These are phyloP conservation scores for Xylariomycetidae sp. DNA, from an alignment of 2,329 filamentous ascomycete species.

Conservation along the genomic window DNA sequence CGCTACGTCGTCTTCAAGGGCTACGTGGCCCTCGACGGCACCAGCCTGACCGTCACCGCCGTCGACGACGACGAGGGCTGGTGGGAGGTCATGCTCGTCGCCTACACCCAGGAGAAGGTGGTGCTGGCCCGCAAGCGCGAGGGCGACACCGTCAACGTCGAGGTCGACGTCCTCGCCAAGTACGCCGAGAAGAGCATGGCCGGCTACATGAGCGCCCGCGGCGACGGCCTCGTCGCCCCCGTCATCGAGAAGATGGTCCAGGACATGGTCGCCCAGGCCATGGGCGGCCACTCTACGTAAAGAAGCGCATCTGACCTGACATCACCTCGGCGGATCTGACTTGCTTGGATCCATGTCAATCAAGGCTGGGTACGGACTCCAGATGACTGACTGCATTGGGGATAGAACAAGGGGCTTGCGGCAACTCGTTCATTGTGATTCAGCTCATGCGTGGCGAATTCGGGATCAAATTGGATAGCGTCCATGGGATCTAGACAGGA, in stretches of 20 bases:
- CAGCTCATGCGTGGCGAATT: too few relatives aligned
- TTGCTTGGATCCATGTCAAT: too few relatives aligned
- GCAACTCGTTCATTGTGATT: too few relatives aligned
- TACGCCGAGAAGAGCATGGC: slow-evolving; percentile 80
- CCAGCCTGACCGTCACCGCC: slow-evolving; percentile 84
- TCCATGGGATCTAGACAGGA: too few relatives aligned
- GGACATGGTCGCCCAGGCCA: slow-evolving; percentile 66
- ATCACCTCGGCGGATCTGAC: too few relatives aligned
- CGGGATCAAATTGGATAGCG: too few relatives aligned
- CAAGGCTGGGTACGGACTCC: too few relatives aligned
- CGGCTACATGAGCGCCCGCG: slow-evolving; percentile 62
- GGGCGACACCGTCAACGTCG: slow-evolving; percentile 82
- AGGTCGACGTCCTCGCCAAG: slow-evolving; percentile 84
- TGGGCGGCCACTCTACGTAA: slow-evolving; percentile 23
- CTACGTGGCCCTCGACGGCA: slow-evolving; percentile 89
- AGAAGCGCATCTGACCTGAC: too few relatives aligned
- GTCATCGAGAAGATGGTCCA: slow-evolving; percentile 67
- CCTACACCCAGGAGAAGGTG: slow-evolving; percentile 91
- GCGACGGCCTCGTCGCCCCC: slow-evolving; percentile 44
- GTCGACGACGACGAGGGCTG: slow-evolving; percentile 75
- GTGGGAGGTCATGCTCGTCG: slow-evolving; percentile 96
- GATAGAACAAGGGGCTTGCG: too few relatives aligned
- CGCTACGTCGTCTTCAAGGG: slow-evolving; percentile 94
- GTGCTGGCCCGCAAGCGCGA: slow-evolving; percentile 71
- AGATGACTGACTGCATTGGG: too few relatives aligned